A percentile compares a stretch with the other conserved stretches of the same genome.
Evolutionary conservation across 768 basidiomycete genomes (phyloP).

Genomic region (Arthromyces matolae): DNA sequence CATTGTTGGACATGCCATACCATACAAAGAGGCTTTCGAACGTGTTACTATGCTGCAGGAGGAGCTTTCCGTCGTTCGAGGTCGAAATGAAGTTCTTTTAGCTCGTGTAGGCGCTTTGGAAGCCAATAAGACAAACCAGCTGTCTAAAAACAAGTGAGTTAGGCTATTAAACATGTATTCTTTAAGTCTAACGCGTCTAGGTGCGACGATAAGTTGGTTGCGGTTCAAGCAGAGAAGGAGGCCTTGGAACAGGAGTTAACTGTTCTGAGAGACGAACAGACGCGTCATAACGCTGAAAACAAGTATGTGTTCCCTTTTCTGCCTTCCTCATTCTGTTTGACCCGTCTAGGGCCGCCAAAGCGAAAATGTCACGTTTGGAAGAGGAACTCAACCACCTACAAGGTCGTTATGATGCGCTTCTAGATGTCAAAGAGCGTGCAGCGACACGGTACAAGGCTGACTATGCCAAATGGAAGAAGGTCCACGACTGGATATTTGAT

Average conservation of each 20-base stretch:
- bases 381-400: conserved; percentile 33
- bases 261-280: background rate
- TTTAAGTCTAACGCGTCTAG: too few species aligned
- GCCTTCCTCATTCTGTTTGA: background rate
- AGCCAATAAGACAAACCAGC: too few species aligned
- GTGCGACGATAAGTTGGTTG: too few species aligned
- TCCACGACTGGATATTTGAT: conserved; percentile 40
- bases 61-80: conserved; percentile 21
- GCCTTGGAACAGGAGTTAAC: background rate
- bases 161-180: too few species aligned
- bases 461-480: conserved; percentile 48
- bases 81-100: conserved; percentile 22
- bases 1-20: conserved; percentile 28
- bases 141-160: too few species aligned
- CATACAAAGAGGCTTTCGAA: conserved; percentile 35
- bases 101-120: background rate
- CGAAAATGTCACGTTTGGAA: conserved; percentile 6
- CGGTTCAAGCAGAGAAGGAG: background rate
- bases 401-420: conserved; percentile 42
- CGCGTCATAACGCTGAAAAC: background rate
- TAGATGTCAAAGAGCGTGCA: conserved; percentile 40
- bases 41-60: conserved; percentile 30
- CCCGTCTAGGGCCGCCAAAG: conserved; percentile 5
- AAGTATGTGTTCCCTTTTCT: conserved; percentile 9
- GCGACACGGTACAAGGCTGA: conserved; percentile 46